Evolutionary conservation across 495 filamentous ascomycete species (phyloP), one percentile per base, ranked within the genome.

Genomic region (Lineolata rhizophorae): DNA sequence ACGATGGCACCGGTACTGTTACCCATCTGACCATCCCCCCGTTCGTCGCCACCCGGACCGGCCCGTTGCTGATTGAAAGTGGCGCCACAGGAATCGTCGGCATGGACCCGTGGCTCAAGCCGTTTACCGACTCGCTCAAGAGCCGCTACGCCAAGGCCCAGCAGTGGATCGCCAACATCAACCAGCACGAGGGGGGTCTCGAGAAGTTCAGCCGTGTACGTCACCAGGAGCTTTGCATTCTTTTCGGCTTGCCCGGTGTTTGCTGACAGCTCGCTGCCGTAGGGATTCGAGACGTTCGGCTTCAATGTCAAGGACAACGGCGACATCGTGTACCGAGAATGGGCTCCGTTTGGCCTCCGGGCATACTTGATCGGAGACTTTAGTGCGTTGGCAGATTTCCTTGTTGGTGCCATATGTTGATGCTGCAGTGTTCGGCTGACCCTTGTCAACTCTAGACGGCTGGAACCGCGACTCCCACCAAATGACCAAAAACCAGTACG

Each of bases 321-420:
- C 42, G 80, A 84, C 50, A 81, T 97, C 42, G 62, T 57, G 27
- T 97, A 97, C 55, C 68, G 78, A 41, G 87, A 97, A 67, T 97
- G 87, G 87, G 87, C 87, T 1, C 85, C 87, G 30, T 85, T 79
- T 57, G 84, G 80, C 31, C 52, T 68, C 14, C 54, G 73, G 42
- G 87, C 87, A 13, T 72, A 74, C 37, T 62, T 97, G n/a, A 75
- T 95, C 38, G 87, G 87, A 33, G 87, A 95, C 36, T 97, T 95
- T 60, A 97, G 82, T 92, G 62, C 31, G 64, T 52, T 14, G 8
- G 22, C 12, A 8, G 8, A 6, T 30, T 9, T 16, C 6, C 28
- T 17, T 9, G 28, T 9, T 30, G 9, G n/a, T 29, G 8, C 9
- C 14, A 32, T 8, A 32, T 9, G 20, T 15, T 31, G 17, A 31